Percentiles rank a stretch among this genome's conserved stretches.
phyloP scores from a whole-genome alignment of 176 grass and related monocot genomes.

The Poa annua region DNA sequence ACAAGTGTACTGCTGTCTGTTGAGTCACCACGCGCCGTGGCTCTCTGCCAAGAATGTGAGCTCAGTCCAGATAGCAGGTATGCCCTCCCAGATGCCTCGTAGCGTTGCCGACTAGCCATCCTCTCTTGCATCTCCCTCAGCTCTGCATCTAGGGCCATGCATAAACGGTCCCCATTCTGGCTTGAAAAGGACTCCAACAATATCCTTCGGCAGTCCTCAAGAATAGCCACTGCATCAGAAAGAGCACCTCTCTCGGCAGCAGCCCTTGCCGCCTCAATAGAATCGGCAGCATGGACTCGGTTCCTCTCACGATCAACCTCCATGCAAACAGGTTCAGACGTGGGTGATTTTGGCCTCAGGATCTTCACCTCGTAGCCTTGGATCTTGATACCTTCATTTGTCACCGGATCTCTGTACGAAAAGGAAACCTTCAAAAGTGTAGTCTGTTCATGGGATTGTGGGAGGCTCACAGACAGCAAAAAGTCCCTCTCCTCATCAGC shows the following conservation, averaged over 20 bases:
- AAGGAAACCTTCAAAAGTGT: conserved; percentile 63
- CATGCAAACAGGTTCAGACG: conserved; percentile 59
- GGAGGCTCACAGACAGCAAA: conserved; percentile 65
- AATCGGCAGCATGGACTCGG: conserved; percentile 71
- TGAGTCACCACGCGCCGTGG: conserved; percentile 78
- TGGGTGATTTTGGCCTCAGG: conserved; percentile 49
- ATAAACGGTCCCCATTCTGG: conserved; percentile 67
- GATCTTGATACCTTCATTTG: conserved; percentile 60
- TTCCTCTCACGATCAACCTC: conserved; percentile 95
- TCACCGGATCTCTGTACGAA: conserved; percentile 70
- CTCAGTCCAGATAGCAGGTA: conserved; percentile 88
- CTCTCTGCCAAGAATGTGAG: conserved; percentile 95
- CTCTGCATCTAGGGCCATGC: conserved; percentile 80
- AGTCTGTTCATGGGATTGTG: conserved; percentile 57
- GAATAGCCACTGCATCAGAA: conserved; percentile 69
- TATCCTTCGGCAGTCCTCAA: conserved; percentile 65
- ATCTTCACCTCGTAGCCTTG: conserved; percentile 58
- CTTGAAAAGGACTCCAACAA: conserved; percentile 63
- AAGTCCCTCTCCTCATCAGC: conserved; percentile 97
- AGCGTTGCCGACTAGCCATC: conserved; percentile 75
- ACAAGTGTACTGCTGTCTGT: conserved; percentile 65
- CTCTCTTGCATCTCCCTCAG: conserved; percentile 91
- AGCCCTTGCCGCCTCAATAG: conserved; percentile 66
- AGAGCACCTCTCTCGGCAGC: conserved; percentile 82
- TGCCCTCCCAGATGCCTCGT: conserved; percentile 75